Conservation (phyloP, 768 basidiomycete genomes). For the Lactarius evosmus region DNA sequence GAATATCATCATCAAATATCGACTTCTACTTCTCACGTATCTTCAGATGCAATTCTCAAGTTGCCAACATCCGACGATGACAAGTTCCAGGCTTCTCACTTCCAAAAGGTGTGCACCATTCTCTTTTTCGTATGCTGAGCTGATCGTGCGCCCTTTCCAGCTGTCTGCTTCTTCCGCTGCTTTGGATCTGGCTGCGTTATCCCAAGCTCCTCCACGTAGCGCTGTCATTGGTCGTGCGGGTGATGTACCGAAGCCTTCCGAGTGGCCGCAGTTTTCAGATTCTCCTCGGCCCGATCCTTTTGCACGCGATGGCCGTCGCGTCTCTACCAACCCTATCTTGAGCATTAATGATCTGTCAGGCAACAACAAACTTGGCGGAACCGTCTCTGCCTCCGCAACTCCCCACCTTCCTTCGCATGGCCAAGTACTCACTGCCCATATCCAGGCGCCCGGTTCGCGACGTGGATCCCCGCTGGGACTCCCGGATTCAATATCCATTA, state of each 20-base stretch:
- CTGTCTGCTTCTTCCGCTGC: conserved; percentile 89
- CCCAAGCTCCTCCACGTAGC: conserved; percentile 71
- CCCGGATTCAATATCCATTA: conserved; percentile 55
- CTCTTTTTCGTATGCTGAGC: conserved; percentile 11
- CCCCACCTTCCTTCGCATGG: conserved; percentile 63
- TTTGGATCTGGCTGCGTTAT: conserved; percentile 85
- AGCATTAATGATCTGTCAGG: conserved; percentile 50
- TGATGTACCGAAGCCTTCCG: conserved; percentile 71
- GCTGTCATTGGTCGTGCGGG: conserved; percentile 52
- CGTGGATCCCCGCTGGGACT: conserved; percentile 70
- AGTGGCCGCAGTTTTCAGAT: conserved; percentile 89
- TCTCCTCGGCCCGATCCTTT: conserved; percentile 59
- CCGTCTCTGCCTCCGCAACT: conserved; percentile 58
- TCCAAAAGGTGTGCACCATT: conserved; percentile 54
- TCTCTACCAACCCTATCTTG: conserved; percentile 70
- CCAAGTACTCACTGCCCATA: conserved; percentile 44
- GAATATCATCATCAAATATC: conserved; percentile 33
- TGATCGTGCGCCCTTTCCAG: conserved; percentile 35
- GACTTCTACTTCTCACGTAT: conserved; percentile 13
- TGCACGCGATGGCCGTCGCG: conserved; percentile 61
- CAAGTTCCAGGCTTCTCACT: conserved; percentile 66
- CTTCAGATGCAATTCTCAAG: conserved; percentile 80
- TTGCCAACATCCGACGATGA: conserved; percentile 87
- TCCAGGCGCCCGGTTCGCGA: conserved; percentile 52
- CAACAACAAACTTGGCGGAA: conserved; percentile 41